phyloP scores from a whole-genome alignment of 176 grass and related monocot species.

The Puya raimondii region DNA sequence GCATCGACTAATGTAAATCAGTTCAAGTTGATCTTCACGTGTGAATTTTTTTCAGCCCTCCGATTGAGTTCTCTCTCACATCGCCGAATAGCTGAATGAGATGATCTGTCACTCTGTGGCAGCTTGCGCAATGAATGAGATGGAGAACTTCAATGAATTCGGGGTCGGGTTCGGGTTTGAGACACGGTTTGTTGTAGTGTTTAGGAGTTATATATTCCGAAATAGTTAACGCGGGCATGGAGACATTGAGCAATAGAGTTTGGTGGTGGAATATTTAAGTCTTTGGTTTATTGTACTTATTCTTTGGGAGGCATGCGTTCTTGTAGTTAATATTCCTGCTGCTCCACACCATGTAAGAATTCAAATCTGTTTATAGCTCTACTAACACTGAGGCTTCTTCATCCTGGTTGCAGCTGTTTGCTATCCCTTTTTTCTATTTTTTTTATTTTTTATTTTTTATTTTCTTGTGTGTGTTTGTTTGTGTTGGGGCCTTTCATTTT shows the following conservation, averaged over 20 bases:
- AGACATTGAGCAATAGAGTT: conserved; percentile 37
- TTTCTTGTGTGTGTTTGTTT: not conserved
- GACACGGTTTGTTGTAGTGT: conserved; percentile 17
- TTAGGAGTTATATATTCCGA: conserved; percentile 35
- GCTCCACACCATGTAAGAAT: conserved; percentile 24
- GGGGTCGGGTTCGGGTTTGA: not conserved
- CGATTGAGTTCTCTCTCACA: conserved; percentile 23
- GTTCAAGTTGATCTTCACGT: conserved; percentile 23
- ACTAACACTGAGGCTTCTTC: not conserved
- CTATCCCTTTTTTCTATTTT: not conserved
- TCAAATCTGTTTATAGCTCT: conserved; percentile 20
- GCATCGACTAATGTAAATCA: conserved; percentile 76
- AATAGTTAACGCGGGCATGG: conserved; percentile 41
- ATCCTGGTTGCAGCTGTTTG: not conserved
- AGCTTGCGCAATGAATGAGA: conserved; percentile 14
- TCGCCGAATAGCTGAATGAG: conserved; percentile 1
- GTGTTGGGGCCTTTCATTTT: not conserved
- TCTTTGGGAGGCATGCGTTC: conserved; percentile 42
- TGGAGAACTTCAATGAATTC: not conserved
- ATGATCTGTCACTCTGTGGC: not conserved
- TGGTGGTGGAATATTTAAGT: not conserved
- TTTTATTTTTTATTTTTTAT: not conserved
- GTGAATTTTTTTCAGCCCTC: conserved; percentile 57
- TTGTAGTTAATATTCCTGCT: conserved; percentile 22
- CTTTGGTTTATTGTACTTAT: conserved; percentile 15